These are phyloP conservation scores for Sugiyamaella sp. DNA, from an alignment of 1,139 yeast species.

Conservation along the genomic window DNA sequence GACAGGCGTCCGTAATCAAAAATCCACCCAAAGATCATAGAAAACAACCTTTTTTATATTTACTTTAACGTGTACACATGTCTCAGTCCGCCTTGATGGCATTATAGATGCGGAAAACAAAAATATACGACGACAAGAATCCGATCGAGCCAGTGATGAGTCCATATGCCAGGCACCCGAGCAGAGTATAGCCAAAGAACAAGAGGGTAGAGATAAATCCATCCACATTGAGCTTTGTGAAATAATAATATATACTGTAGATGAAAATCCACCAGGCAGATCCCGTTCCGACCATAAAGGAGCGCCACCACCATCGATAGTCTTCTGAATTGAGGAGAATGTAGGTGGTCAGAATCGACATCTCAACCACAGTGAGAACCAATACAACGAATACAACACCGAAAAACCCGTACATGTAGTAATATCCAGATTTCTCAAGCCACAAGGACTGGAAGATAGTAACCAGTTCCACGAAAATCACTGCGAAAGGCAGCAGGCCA, in stretches of 20 bases:
- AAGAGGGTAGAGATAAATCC: constrained; percentile 72
- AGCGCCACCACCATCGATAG: constrained; percentile 83
- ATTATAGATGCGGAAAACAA: constrained; percentile 60
- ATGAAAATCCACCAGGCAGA: constrained; percentile 69
- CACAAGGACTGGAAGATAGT: constrained; percentile 77
- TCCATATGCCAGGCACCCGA: constrained; percentile 65
- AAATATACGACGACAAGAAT: constrained; percentile 61
- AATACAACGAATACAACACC: constrained; percentile 63
- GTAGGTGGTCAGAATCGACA: constrained; percentile 73
- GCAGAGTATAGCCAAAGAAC: constrained; percentile 71
- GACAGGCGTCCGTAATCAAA: no score
- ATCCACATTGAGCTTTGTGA: constrained; percentile 38
- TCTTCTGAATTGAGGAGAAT: constrained; percentile 63
- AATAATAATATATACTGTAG: constrained; percentile 70
- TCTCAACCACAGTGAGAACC: constrained; percentile 66
- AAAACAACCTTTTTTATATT: background rate
- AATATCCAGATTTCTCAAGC: constrained; percentile 77
- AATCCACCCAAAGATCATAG: no score
- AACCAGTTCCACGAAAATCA: constrained; percentile 77
- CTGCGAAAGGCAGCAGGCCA: constrained; percentile 76
- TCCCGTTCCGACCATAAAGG: constrained; percentile 73
- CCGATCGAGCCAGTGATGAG: constrained; percentile 79
- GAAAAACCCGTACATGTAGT: constrained; percentile 79
- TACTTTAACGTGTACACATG: background rate
- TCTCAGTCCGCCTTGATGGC: constrained; percentile 48